Evolutionary conservation across 768 basidiomycete genomes (phyloP).

Genomic region (Agaricus subrufescens): DNA sequence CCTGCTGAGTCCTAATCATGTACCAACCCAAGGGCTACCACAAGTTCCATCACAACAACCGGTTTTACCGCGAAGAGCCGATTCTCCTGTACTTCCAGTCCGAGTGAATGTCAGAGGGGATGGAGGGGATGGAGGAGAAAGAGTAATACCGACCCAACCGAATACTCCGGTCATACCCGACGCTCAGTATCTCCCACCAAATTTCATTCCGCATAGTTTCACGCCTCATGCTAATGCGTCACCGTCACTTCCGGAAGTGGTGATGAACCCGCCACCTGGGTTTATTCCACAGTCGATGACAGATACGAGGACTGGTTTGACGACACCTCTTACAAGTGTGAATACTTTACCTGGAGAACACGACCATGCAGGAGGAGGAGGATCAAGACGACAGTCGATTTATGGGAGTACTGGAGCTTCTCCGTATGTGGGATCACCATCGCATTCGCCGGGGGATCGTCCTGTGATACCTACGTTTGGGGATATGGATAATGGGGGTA

Average conservation of each 20-base stretch:
- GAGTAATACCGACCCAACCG: neutral
- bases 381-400: slow-evolving; percentile 1
- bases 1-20: neutral
- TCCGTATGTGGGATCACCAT: neutral
- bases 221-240: neutral
- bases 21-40: neutral
- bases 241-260: neutral
- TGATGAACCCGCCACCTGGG: neutral
- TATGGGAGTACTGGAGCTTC: neutral
- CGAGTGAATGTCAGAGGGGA: neutral
- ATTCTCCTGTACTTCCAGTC: neutral
- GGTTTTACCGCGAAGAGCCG: neutral
- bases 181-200: neutral
- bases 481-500: neutral
- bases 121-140: neutral
- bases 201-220: slow-evolving; percentile 1
- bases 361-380: neutral
- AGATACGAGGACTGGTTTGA: slow-evolving; percentile 2
- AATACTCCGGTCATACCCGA: neutral
- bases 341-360: neutral
- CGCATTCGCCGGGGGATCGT: neutral
- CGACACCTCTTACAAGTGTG: neutral
- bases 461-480: neutral
- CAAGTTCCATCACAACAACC: neutral
- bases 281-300: slow-evolving; percentile 5